A percentile compares a stretch with the other conserved stretches of the same genome.
Conservation (phyloP, 768 basidiomycete species). For the Trametes cinnabarina region DNA sequence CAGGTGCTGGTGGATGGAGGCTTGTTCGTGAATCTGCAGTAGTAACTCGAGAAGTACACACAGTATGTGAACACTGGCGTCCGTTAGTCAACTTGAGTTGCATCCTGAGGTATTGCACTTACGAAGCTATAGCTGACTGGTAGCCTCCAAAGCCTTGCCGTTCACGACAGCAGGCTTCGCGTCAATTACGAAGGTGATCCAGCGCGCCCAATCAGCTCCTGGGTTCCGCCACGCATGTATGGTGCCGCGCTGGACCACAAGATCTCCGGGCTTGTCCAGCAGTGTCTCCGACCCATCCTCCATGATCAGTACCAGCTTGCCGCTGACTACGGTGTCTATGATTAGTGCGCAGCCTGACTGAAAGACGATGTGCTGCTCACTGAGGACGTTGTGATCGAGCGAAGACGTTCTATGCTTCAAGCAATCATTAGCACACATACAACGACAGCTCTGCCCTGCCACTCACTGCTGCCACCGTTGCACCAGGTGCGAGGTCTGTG, state of each 20-base stretch:
- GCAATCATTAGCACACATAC: constrained; percentile 27
- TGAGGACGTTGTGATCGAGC: constrained; percentile 59
- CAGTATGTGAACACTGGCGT: too few species aligned
- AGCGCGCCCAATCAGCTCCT: constrained; percentile 47
- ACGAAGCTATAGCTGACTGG: background rate
- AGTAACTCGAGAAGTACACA: background rate
- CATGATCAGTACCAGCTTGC: constrained; percentile 53
- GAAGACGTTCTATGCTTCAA: constrained; percentile 48
- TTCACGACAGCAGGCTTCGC: constrained; percentile 52
- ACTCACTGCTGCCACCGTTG: constrained; percentile 47
- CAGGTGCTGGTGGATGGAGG: constrained; percentile 71
- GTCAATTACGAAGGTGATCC: constrained; percentile 51
- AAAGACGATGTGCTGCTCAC: constrained; percentile 30
- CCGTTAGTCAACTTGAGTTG: too few species aligned
- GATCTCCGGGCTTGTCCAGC: constrained; percentile 54
- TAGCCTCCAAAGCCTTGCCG: constrained; percentile 38
- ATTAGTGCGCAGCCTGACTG: background rate
- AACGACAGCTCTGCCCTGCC: background rate
- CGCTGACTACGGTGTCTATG: constrained; percentile 39
- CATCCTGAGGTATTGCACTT: too few species aligned
- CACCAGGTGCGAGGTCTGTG: constrained; percentile 56
- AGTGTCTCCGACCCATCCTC: constrained; percentile 55
- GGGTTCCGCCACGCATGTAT: constrained; percentile 65
- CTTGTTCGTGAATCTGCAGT: constrained; percentile 72
- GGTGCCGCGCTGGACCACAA: constrained; percentile 55